Evolutionary conservation across 495 filamentous ascomycete genomes (phyloP).

Genomic region (Chaetomium fimeti): DNA sequence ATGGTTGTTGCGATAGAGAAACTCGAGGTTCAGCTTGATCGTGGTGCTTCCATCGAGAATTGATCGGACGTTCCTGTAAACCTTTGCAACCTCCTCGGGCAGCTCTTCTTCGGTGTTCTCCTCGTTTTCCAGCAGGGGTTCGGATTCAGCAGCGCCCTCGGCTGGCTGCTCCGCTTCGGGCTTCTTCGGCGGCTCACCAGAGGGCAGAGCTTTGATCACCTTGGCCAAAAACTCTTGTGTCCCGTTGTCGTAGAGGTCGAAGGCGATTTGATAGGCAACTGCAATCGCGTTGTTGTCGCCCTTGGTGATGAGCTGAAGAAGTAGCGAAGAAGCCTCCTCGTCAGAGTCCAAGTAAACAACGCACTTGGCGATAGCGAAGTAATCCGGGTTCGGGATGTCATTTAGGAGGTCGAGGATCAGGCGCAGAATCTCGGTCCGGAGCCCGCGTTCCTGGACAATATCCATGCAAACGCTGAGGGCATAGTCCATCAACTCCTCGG

Average conservation of each 20-base stretch:
- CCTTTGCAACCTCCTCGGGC: constrained; percentile 52
- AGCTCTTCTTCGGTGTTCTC: constrained; percentile 42
- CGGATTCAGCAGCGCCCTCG: constrained; percentile 49
- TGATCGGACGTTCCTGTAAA: constrained; percentile 74
- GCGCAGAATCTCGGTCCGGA: constrained; percentile 76
- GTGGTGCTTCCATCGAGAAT: constrained; percentile 89
- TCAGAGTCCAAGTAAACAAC: constrained; percentile 95
- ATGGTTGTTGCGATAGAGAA: constrained; percentile 91
- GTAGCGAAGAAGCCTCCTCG: constrained; percentile 82
- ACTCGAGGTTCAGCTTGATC: constrained; percentile 91
- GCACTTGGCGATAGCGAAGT: constrained; percentile 97
- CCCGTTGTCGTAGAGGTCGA: constrained; percentile 96
- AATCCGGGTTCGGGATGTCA: constrained; percentile 86
- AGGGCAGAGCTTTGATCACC: constrained; percentile 76
- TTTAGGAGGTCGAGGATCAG: constrained; percentile 85
- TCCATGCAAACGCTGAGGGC: constrained; percentile 95
- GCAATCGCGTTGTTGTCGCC: constrained; percentile 74
- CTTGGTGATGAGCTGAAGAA: constrained; percentile 75
- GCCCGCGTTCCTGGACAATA: constrained; percentile 86
- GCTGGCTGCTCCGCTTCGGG: constrained; percentile 48
- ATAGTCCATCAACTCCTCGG: constrained; percentile 96
- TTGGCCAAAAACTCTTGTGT: constrained; percentile 95
- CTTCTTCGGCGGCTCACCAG: constrained; percentile 56
- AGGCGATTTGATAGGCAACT: constrained; percentile 94
- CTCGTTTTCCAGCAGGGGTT: constrained; percentile 43